Evolutionary conservation across 495 filamentous ascomycete genomes (phyloP).

Genomic region (Friedmanniomyces simplex): DNA sequence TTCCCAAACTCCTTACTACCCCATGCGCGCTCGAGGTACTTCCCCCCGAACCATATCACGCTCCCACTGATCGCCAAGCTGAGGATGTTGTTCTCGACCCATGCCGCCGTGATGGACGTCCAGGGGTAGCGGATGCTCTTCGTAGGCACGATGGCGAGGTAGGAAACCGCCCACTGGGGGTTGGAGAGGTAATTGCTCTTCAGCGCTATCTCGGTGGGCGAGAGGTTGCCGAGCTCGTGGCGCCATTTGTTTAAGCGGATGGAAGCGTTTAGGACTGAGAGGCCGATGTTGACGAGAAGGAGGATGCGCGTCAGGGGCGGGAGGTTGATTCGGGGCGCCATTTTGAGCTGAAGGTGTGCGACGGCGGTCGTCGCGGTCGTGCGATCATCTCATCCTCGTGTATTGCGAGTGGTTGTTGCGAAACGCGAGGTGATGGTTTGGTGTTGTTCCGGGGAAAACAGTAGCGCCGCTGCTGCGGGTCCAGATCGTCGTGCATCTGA

Average conservation of each 20-base stretch:
- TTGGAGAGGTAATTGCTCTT: constrained; percentile 26
- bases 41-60: constrained; percentile 85
- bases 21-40: constrained; percentile 95
- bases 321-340: constrained; percentile 81
- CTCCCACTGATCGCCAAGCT: constrained; percentile 68
- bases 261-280: constrained; percentile 73
- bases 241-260: constrained; percentile 59
- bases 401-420: no score
- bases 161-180: constrained; percentile 60
- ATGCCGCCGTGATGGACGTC: constrained; percentile 76
- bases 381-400: constrained; percentile 10
- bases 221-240: not conserved
- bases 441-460: not conserved
- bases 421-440: no score
- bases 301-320: constrained; percentile 80
- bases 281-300: constrained; percentile 58
- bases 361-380: constrained; percentile 15
- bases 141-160: constrained; percentile 76
- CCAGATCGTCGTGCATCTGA: no score
- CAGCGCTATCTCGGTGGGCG: constrained; percentile 21
- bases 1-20: constrained; percentile 84
- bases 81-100: constrained; percentile 90
- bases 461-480: not conserved
- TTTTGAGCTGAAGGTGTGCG: constrained; percentile 28
- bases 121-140: constrained; percentile 79